phyloP scores from a whole-genome alignment of 805 yeast species.

The Ascoidea tarda region DNA sequence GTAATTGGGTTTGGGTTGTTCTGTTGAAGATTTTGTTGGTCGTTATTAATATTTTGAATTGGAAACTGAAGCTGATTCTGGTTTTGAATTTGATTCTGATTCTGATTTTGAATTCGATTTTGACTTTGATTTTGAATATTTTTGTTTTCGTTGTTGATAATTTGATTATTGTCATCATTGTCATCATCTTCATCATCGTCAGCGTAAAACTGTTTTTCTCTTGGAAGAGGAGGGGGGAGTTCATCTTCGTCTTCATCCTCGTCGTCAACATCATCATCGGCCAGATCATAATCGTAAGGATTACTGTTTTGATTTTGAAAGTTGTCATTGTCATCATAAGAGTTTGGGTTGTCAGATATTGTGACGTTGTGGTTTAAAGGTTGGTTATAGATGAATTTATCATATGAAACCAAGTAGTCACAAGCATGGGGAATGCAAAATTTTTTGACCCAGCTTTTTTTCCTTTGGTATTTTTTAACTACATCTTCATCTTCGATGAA shows the following conservation, averaged over 20 bases:
- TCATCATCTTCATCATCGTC: constrained; percentile 1
- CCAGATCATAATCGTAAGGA: constrained; percentile 1
- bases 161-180: not conserved
- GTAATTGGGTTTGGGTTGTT: no score
- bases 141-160: not conserved
- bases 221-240: not conserved
- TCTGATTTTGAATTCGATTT: no score
- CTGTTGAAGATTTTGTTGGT: no score
- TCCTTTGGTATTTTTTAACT: constrained; percentile 3
- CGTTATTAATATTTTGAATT: no score
- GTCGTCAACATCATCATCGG: not conserved
- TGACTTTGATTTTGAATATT: no score
- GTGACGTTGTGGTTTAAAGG: not conserved
- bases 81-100: no score
- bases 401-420: constrained; percentile 5
- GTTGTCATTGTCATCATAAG: constrained; percentile 1
- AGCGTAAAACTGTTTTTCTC: not conserved
- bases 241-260: constrained; percentile 2
- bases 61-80: no score
- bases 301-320: constrained; percentile 1
- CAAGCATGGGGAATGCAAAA: constrained; percentile 7
- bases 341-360: not conserved
- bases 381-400: constrained; percentile 1
- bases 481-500: constrained; percentile 4
- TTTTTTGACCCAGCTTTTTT: constrained; percentile 8